These are phyloP conservation scores for Aaosphaeria pasadenensis DNA, from an alignment of 2,329 filamentous ascomycete species.

Conservation along the genomic window DNA sequence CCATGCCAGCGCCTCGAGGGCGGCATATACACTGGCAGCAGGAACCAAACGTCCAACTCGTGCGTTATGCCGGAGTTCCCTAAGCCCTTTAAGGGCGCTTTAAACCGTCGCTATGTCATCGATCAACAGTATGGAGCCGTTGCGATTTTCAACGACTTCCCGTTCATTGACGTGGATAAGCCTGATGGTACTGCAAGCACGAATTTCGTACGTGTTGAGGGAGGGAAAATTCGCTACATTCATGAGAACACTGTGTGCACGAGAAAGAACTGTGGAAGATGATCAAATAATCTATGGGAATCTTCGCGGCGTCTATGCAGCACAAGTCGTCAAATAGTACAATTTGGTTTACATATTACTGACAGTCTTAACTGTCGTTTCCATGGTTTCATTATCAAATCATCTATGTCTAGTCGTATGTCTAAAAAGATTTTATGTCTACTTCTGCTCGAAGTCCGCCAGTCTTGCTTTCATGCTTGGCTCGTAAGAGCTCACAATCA, in stretches of 20 bases:
- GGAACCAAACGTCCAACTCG: conserved; percentile 8
- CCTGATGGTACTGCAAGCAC: conserved; percentile 20
- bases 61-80: conserved; percentile 24
- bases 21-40: conserved; percentile 19
- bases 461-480: conserved; percentile 11
- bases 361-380: too few relatives aligned
- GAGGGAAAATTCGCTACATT: conserved; percentile 22
- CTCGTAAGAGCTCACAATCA: conserved; percentile 12
- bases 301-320: too few relatives aligned
- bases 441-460: neutral
- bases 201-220: conserved; percentile 21
- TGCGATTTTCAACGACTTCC: conserved; percentile 23
- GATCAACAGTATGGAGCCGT: conserved; percentile 20
- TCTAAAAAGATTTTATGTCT: neutral
- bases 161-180: conserved; percentile 22
- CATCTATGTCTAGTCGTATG: neutral
- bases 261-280: conserved; percentile 19
- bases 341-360: too few relatives aligned
- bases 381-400: too few relatives aligned
- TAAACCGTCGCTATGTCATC: conserved; percentile 20
- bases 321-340: too few relatives aligned
- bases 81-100: conserved; percentile 12
- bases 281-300: neutral
- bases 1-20: conserved; percentile 25
- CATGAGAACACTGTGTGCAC: conserved; percentile 23